Evolutionary conservation across 805 yeast genomes (phyloP).

Genomic region (Saturnispora diversa): DNA sequence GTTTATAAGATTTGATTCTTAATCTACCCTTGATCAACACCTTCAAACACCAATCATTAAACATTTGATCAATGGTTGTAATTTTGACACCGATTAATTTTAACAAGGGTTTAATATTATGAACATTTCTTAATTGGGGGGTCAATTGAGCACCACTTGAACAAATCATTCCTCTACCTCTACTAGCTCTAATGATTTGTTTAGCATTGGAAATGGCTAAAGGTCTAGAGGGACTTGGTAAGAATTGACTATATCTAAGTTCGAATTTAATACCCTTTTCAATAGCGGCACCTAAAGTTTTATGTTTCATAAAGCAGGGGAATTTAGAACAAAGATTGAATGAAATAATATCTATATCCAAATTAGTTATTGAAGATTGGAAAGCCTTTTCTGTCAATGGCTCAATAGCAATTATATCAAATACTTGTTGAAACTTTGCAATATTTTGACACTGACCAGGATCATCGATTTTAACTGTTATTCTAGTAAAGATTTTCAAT

Average conservation of each 20-base stretch:
- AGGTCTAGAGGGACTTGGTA: constrained; percentile 37
- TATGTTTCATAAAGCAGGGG: constrained; percentile 75
- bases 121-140: constrained; percentile 49
- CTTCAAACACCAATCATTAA: constrained; percentile 51
- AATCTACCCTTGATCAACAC: constrained; percentile 69
- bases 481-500: constrained; percentile 51
- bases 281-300: constrained; percentile 74
- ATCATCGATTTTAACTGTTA: constrained; percentile 71
- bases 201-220: constrained; percentile 64
- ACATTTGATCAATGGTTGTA: constrained; percentile 50
- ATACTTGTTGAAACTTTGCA: constrained; percentile 36
- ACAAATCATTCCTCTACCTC: constrained; percentile 71
- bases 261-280: constrained; percentile 80
- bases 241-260: constrained; percentile 53
- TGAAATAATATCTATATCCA: constrained; percentile 78
- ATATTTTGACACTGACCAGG: constrained; percentile 66
- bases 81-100: constrained; percentile 63
- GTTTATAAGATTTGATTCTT: constrained; percentile 69
- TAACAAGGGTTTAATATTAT: constrained; percentile 61
- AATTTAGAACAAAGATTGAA: constrained; percentile 56
- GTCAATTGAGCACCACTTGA: constrained; percentile 58
- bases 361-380: constrained; percentile 59
- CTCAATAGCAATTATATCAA: constrained; percentile 74
- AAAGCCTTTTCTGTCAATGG: constrained; percentile 77
- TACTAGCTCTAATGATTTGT: constrained; percentile 69